A percentile compares a stretch with the other conserved stretches of the same genome.
These are phyloP conservation scores for Acacia acuminata DNA, from an alignment of 306 rosid genomes.

Conservation along the genomic window DNA sequence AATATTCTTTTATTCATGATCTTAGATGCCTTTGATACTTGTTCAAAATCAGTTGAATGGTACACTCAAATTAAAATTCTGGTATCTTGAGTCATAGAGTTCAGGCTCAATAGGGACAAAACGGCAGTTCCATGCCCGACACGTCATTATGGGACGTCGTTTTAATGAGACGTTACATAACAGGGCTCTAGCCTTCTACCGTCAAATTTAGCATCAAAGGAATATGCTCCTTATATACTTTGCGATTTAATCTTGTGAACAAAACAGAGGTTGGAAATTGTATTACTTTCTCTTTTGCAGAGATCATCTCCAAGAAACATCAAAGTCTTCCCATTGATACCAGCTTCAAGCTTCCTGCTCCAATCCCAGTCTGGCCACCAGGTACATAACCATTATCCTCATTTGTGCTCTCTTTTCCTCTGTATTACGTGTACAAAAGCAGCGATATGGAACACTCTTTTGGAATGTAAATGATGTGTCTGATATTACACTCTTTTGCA, in stretches of 20 bases:
- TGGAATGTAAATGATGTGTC: too few relatives aligned
- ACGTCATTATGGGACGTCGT: background rate
- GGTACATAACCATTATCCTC: slow-evolving; percentile 4
- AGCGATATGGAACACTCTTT: too few relatives aligned
- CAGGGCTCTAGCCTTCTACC: background rate
- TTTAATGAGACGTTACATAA: background rate
- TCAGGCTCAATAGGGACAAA: background rate
- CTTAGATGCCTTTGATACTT: background rate
- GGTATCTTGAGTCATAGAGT: background rate
- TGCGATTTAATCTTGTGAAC: background rate
- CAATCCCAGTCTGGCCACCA: slow-evolving; percentile 38
- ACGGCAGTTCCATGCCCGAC: slow-evolving; percentile 37
- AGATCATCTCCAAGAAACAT: slow-evolving; percentile 14
- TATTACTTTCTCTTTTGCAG: background rate
- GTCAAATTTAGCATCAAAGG: background rate
- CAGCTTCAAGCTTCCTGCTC: slow-evolving; percentile 53
- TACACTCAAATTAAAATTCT: background rate
- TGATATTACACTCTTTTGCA: too few relatives aligned
- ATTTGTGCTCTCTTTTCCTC: too few relatives aligned
- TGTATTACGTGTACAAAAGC: background rate
- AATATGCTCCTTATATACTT: slow-evolving; percentile 30
- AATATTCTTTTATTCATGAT: background rate
- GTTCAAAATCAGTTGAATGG: background rate
- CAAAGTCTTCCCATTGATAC: slow-evolving; percentile 44
- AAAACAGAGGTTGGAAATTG: slow-evolving; percentile 39